Base-by-base conservation (phyloP, 2,329 filamentous ascomycete genomes). In the Paecilomyces sp. region DNA sequence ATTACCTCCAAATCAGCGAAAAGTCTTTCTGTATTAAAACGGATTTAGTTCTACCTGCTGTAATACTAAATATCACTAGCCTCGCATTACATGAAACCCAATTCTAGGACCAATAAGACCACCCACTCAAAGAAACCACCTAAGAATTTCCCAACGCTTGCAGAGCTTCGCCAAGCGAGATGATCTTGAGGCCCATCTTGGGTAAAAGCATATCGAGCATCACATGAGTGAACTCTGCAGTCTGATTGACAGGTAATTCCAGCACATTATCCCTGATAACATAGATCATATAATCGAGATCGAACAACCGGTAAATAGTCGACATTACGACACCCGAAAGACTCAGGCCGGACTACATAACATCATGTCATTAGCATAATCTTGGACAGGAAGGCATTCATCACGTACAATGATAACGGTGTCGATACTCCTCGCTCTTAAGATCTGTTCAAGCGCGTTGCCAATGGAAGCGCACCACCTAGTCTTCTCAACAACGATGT, bases 231-330 rank as follows among this genome's bases (percentile, higher is more conserved):
- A 64, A 60, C 15, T 30, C 54, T 15, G 15, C 34, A 30, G 25
- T 61, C 24, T 73, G 66, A 11, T 65, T 59, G 12, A 62, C 50
- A 1, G 70, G 71, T 28, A 69, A 58, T 36, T 72, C 69, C 51
- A 75, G 7, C 30, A 75, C 71, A 57, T 73, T 75, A 34, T 74
- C 71, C 31, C 63, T 63, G 31, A 75, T 75, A 25, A 77, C 74
- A 64, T 70, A 79, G 56, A 80, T 70, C 11, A 75, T 73, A 58
- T 76, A 79, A 58, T 79, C 74, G 36, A 78, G 60, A 63, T 80
- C 75, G 55, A 79, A 79, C 13, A 80, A 61, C 15, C 71, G 70
- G 60, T 80, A 79, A 2, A 74, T 68, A 9, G 77, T 79, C 52
- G 68, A 73, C 68, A 80, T 68, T 5, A 80, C 70, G 1, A 79